phyloP scores from a whole-genome alignment of 305 asterid species.

The Fraxinus paxiana region DNA sequence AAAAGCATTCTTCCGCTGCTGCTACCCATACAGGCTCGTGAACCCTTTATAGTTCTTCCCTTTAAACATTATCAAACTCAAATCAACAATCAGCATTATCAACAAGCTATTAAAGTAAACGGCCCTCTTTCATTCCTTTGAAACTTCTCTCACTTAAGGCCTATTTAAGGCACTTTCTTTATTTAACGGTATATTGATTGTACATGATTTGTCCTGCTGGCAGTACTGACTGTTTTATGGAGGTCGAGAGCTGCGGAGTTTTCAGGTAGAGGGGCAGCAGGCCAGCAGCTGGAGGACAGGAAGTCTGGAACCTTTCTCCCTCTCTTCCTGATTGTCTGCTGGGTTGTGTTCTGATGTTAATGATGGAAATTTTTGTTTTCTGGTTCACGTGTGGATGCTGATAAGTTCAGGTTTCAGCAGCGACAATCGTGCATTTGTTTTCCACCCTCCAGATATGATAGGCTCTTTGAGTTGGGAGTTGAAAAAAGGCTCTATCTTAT shows the following conservation, averaged over 20 bases:
- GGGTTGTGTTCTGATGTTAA: background rate
- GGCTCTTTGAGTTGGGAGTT: background rate
- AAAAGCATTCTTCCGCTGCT: background rate
- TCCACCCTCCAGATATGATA: background rate
- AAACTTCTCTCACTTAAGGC: background rate
- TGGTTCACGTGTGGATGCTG: background rate
- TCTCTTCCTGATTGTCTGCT: background rate
- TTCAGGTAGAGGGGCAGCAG: background rate
- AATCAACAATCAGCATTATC: background rate
- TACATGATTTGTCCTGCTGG: background rate
- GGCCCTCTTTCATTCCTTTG: background rate
- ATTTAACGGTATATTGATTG: background rate
- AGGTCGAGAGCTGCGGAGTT: background rate
- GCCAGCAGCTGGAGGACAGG: background rate
- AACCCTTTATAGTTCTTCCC: background rate
- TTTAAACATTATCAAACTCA: background rate
- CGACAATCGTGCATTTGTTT: background rate
- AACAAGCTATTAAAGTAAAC: background rate
- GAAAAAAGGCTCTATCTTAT: background rate
- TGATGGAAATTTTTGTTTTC: background rate
- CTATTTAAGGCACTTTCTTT: background rate
- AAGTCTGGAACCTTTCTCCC: background rate
- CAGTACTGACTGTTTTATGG: background rate
- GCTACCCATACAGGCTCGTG: background rate
- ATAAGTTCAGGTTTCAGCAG: background rate